phyloP scores from a whole-genome alignment of 176 grass and related monocot species.

The Juncus inflexus region DNA sequence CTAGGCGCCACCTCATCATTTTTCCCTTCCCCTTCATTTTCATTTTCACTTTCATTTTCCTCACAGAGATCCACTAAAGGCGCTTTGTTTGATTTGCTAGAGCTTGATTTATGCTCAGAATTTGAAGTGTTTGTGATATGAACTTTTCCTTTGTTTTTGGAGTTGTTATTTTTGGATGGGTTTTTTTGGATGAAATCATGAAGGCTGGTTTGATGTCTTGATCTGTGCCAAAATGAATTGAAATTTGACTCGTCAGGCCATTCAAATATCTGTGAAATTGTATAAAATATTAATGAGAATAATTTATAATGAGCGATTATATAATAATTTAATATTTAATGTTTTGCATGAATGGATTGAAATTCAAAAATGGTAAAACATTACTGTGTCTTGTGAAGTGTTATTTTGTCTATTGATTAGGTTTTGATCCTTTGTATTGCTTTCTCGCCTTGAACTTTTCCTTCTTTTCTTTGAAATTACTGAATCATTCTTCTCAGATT shows the following conservation, averaged over 20 bases:
- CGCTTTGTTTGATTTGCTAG: conserved; percentile 6
- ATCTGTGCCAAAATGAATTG: conserved; percentile 28
- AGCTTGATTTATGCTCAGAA: conserved; percentile 10
- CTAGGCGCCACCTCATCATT: conserved; percentile 23
- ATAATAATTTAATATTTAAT: not conserved
- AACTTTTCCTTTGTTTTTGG: conserved; percentile 27
- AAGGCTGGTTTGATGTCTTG: conserved; percentile 46
- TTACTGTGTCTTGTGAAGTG: conserved; percentile 37
- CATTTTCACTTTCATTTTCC: conserved; percentile 17
- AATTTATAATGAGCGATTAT: not conserved
- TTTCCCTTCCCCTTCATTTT: conserved; percentile 8
- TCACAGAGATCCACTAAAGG: conserved; percentile 16
- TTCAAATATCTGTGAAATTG: conserved; percentile 33
- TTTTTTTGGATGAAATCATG: conserved; percentile 28
- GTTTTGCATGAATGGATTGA: not conserved
- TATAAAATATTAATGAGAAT: conserved; percentile 5
- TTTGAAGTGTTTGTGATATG: conserved; percentile 35
- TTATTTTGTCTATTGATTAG: conserved; percentile 23
- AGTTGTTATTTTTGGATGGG: too few species aligned
- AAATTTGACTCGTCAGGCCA: conserved; percentile 21
- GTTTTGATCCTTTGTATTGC: conserved; percentile 36
- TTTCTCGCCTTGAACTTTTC: conserved; percentile 32
- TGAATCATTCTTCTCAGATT: conserved; percentile 39
- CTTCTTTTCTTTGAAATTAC: conserved; percentile 30
- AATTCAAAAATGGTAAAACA: conserved; percentile 18